Base-by-base conservation (phyloP, 1,284 basidiomycete species). In the Ceratobasidium sp. region DNA sequence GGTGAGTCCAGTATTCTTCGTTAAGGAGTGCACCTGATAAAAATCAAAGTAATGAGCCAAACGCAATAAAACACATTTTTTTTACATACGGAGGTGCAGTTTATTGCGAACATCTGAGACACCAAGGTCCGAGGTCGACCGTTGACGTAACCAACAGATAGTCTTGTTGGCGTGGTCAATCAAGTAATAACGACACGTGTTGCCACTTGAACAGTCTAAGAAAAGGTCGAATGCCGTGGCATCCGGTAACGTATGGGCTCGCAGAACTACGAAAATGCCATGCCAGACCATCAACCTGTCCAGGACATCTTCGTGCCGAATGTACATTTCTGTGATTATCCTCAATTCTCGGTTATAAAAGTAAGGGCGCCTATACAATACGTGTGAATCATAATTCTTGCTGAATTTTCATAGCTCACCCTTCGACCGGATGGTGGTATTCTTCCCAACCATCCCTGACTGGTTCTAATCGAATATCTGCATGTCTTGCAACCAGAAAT, bases 1-100 rank as follows among this genome's bases (percentile, higher is more conserved):
- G 46, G 28, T 75, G 74, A 0, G 62, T 71, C 74, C 74, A 75
- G 26, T 75, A 75, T 21, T 75, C 74, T 6, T 73, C 72, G 14
- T 63, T 72, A 4, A 75, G 46, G 1, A 71, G 14, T 23, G 74
- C 73, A 21, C 72, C 74, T 75, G n/a, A 3, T 28, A 44, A 28
- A n/a, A 41, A 47, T 32, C n/a, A 47, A 35, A 32, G 23, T n/a
- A n/a, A n/a, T n/a, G n/a, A n/a, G n/a, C n/a, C n/a, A n/a, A n/a
- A n/a, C n/a, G n/a, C n/a, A n/a, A n/a, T n/a, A n/a, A n/a, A n/a
- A n/a, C n/a, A n/a, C n/a, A n/a, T n/a, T 14, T 47, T 2, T 47
- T 47, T 2, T 47, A 47, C 11, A 54, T n/a, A 72, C 70, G 70
- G 16, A 72, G 70, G 23, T 52, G 46, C 2, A 72, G 21, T 1